phyloP scores from a whole-genome alignment of 495 filamentous ascomycete species.

The Aspergillus ellipticus region DNA sequence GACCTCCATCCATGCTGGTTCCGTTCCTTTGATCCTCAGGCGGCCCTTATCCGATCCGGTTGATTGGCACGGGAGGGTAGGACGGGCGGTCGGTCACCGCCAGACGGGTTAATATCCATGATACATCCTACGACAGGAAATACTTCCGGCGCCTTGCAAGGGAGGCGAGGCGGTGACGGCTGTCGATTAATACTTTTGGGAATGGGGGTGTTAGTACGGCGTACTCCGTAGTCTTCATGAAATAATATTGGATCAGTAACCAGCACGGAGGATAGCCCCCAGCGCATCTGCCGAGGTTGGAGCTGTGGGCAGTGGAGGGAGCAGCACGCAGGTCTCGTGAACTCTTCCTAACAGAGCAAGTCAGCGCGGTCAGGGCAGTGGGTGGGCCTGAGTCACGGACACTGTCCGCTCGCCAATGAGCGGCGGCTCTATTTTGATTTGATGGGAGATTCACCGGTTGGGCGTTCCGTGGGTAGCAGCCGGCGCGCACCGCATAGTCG shows the following conservation, averaged over 20 bases:
- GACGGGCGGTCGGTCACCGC: conserved; percentile 5
- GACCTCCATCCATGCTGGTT: neutral
- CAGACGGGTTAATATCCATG: neutral
- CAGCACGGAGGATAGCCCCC: no score
- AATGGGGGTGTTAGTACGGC: neutral
- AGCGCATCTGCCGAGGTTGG: neutral
- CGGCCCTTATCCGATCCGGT: conserved; percentile 4
- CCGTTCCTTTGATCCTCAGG: neutral
- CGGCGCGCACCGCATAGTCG: neutral
- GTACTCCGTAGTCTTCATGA: neutral
- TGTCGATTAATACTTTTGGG: no score
- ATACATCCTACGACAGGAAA: neutral
- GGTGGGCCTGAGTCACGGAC: conserved; percentile 7
- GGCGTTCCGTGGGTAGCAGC: conserved; percentile 2
- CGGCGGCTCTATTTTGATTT: conserved; percentile 7
- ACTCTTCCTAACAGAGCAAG: conserved; percentile 18
- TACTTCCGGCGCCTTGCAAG: neutral
- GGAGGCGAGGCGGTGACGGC: neutral
- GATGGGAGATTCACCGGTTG: neutral
- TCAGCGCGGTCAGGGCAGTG: neutral
- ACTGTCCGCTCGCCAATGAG: conserved; percentile 11
- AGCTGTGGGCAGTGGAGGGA: no score
- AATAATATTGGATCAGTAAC: no score
- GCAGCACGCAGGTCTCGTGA: conserved; percentile 15
- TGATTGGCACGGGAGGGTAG: conserved; percentile 5